phyloP scores from a whole-genome alignment of 805 yeast species.

The Myxozyma neotropica region DNA sequence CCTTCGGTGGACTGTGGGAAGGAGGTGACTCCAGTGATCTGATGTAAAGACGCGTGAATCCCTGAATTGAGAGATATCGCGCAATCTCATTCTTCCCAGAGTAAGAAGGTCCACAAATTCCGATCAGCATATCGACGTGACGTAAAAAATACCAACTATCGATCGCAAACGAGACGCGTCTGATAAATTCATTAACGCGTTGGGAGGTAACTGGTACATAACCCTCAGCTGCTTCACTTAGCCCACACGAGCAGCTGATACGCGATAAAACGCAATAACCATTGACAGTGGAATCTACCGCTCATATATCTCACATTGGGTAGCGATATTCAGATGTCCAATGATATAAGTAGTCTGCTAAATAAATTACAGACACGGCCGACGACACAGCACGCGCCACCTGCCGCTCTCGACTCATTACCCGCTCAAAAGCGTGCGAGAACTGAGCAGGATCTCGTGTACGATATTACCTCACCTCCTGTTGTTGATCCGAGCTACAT shows the following conservation, averaged over 20 bases:
- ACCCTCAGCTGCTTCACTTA: neutral
- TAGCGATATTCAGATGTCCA: neutral
- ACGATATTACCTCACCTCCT: neutral
- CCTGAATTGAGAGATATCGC: constrained; percentile 51
- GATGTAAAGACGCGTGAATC: constrained; percentile 26
- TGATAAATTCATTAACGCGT: neutral
- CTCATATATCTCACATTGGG: no score
- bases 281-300: neutral
- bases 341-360: neutral
- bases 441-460: neutral
- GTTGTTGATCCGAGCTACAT: constrained; percentile 14
- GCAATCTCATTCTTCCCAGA: constrained; percentile 71
- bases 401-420: no score
- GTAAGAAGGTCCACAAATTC: constrained; percentile 68
- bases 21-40: neutral
- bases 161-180: neutral
- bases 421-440: neutral
- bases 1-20: constrained; percentile 9
- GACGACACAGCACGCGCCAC: neutral
- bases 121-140: constrained; percentile 60
- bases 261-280: neutral
- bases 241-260: neutral
- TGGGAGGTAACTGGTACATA: neutral
- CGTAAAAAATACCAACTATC: neutral
- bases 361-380: neutral